Conservation (phyloP, 306 rosid species). For the Glycine soja region DNA sequence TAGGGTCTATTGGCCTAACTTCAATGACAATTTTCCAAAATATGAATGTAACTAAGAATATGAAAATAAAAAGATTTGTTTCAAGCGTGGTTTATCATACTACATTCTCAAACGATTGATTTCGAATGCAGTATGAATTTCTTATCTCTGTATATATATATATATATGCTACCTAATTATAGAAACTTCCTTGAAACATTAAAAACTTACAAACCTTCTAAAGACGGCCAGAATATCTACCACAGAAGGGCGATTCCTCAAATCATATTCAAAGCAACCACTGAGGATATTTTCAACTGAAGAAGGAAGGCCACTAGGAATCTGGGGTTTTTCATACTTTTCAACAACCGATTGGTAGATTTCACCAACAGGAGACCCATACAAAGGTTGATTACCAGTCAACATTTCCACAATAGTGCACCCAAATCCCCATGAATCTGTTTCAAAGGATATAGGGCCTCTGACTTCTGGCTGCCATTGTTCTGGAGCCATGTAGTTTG, state of each 20-base stretch:
- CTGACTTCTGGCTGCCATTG: slow-evolving; percentile 92
- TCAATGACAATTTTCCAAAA: background rate
- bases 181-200: background rate
- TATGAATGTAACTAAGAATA: background rate
- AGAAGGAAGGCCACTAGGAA: slow-evolving; percentile 90
- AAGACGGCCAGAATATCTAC: slow-evolving; percentile 69
- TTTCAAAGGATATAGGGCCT: slow-evolving; percentile 90
- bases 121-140: too few species aligned
- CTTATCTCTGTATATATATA: background rate
- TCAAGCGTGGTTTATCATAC: too few species aligned
- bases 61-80: too few species aligned
- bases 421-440: slow-evolving; percentile 95
- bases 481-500: slow-evolving; percentile 98
- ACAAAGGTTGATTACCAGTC: slow-evolving; percentile 87
- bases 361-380: slow-evolving; percentile 71
- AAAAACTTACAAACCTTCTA: slow-evolving; percentile 63
- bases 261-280: slow-evolving; percentile 94
- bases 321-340: slow-evolving; percentile 78
- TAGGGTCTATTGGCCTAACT: background rate
- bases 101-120: too few species aligned
- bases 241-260: slow-evolving; percentile 84
- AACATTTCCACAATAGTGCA: slow-evolving; percentile 89
- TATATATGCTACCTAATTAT: background rate
- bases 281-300: slow-evolving; percentile 72
- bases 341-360: slow-evolving; percentile 66